Base-by-base conservation (phyloP, 139 green algal species). In the Micractinium sp. region DNA sequence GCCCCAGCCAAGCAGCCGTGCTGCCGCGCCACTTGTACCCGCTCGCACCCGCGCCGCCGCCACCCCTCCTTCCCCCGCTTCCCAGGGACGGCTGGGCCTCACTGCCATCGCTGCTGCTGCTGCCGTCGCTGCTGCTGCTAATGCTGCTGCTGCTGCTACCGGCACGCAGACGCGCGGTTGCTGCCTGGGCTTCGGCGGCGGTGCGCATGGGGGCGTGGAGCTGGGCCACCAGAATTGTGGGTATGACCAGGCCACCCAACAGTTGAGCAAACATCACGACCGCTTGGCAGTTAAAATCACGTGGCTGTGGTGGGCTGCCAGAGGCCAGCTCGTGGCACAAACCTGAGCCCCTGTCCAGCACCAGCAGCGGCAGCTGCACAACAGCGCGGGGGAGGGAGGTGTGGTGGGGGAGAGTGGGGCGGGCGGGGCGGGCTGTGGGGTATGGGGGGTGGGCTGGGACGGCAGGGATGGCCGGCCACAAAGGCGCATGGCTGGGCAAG, bases 301-400 rank as follows among this genome's bases (percentile, higher is more conserved):
- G 2, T 25, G 31, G 29, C 31, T 61, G 9, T 33, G 22, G 9
- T 33, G 22, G 18, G 22, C 3, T 20, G 38, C 38, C 23, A 61
- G 38, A 14, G 23, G 25, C 71, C 38, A 7, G 77, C 18, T 1
- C 77, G 20, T 35, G 23, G 38, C 77, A 82, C 4, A 23, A 25
- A 25, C 12, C 22, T 25, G 77, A 15, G 2, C 71, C 71, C 12
- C 18, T 36, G 9, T 82, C 77, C 4, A 39, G 38, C 23, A 82
- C 77, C 38, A 82, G 77, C 38, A 82, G 77, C 23, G 77, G 77
- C 35, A 82, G 77, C 77, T 82, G 38, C 38, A 56, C 47, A 56
- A 56, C 47, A 9, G 47, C 7, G 47, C 47, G 47, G 20, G 3
- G 38, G 77, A 36, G 20, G 22, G 67, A 5, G 33, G 22, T 33